Evolutionary conservation across 352 stramenopile species (phyloP), one percentile per base, ranked within the genome.

Genomic region (Pythium biforme): DNA sequence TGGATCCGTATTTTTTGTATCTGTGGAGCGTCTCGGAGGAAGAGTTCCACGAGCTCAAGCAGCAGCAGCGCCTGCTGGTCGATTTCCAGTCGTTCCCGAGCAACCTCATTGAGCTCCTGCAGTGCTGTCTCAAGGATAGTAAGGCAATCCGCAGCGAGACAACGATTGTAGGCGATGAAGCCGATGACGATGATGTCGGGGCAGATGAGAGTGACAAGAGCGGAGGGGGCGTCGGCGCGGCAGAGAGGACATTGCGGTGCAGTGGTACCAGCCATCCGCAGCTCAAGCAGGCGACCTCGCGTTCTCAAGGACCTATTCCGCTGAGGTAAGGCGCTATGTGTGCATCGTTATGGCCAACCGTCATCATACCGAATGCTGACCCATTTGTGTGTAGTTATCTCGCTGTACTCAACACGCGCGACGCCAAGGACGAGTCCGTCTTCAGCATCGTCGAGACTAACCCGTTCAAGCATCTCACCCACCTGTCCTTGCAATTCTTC

Each of bases 401-500:
- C 34, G 86, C 84, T 31, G 86, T 95, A 29, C 59, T 95, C 27
- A 92, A 92, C 61, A 94, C 83, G 31, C 78, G 65, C 17, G 81
- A 93, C 54, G 51, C 52, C 29, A 69, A 83, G 26, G 79, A 73
- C n/a, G 69, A 86, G 48, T 89, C 79, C 4, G 67, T 90, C 20
- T 97, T 98, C 68, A 95, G 84, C 33, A 92, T 98, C 45, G 89
- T 98, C 41, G 94, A 98, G 76, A 96, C 92, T 22, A 98, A 97
- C 54, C 82, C 69, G 23, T 98, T 98, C 79, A 98, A 98, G 76
- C 86, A 97, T 65, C 65, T 98, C 59, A 98, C 90, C 49, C 94
- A 98, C 60, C 70, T 98, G 15, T 96, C 86, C 40, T 74, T 98
- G 17, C 69, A 77, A 41, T 97, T 98, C 60, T 70, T 74, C 25